These are phyloP conservation scores for Cairneyella variabilis DNA, from an alignment of 495 filamentous ascomycete genomes.

Conservation along the genomic window DNA sequence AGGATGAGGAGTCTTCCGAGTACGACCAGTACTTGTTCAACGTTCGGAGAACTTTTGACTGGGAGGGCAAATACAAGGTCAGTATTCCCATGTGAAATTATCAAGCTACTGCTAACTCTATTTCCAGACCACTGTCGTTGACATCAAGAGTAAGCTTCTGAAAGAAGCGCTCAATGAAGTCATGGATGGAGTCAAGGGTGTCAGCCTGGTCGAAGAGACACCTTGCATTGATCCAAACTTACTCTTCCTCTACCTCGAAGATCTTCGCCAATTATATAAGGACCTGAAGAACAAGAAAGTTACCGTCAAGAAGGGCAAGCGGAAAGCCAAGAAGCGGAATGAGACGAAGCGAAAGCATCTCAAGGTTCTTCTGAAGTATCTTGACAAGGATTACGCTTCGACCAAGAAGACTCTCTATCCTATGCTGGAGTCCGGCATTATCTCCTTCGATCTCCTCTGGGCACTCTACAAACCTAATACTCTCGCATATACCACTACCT, in stretches of 20 bases:
- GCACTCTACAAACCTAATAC: conserved; percentile 90
- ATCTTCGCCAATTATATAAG: conserved; percentile 62
- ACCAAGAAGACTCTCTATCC: conserved; percentile 80
- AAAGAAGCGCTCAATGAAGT: conserved; percentile 69
- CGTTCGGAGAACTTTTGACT: conserved; percentile 79
- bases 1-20: conserved; percentile 66
- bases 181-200: conserved; percentile 77
- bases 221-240: conserved; percentile 80
- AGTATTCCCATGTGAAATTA: background rate
- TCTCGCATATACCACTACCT: conserved; percentile 76
- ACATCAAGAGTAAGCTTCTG: conserved; percentile 81
- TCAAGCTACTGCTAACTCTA: conserved; percentile 5
- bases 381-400: conserved; percentile 78
- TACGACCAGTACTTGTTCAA: conserved; percentile 87
- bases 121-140: conserved; percentile 48
- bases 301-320: conserved; percentile 52
- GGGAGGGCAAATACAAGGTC: conserved; percentile 76
- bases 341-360: conserved; percentile 63
- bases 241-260: conserved; percentile 84
- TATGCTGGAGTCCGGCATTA: conserved; percentile 75
- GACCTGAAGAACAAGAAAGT: conserved; percentile 55
- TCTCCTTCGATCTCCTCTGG: conserved; percentile 90
- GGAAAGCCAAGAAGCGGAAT: conserved; percentile 62
- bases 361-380: conserved; percentile 73
- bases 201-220: conserved; percentile 76